These are phyloP conservation scores for Lobulomyces angularis DNA, from an alignment of 192 early-diverging fungal genomes.

Conservation along the genomic window DNA sequence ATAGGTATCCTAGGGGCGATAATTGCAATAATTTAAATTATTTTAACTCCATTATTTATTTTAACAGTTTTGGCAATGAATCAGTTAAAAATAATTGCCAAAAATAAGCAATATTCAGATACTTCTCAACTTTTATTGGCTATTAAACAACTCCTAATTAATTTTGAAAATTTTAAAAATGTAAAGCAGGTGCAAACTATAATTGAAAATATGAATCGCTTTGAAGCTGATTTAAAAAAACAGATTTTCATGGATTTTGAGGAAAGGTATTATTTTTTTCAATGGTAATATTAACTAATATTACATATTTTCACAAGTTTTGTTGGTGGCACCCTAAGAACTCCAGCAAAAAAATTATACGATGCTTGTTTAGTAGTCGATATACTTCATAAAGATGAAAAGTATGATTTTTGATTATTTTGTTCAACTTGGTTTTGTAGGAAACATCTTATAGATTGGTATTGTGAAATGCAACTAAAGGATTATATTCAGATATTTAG, in stretches of 20 bases:
- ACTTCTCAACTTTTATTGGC: conserved; percentile 68
- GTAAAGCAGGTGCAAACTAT: conserved; percentile 66
- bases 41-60: background rate
- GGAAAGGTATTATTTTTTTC: conserved; percentile 25
- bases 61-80: conserved; percentile 52
- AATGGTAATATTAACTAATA: background rate
- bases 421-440: conserved; percentile 9
- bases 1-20: conserved; percentile 35
- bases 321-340: conserved; percentile 17
- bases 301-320: conserved; percentile 19
- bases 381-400: conserved; percentile 51
- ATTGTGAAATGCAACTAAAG: conserved; percentile 68
- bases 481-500: conserved; percentile 75
- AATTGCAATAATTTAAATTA: background rate
- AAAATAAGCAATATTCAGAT: conserved; percentile 63
- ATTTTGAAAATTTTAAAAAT: conserved; percentile 60
- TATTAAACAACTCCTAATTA: conserved; percentile 60
- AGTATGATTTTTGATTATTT: conserved; percentile 18
- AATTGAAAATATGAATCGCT: conserved; percentile 38
- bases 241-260: conserved; percentile 67
- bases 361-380: conserved; percentile 70
- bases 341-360: conserved; percentile 35
- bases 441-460: conserved; percentile 58
- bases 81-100: conserved; percentile 54
- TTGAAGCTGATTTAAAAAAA: conserved; percentile 51